These are phyloP conservation scores for Cucurbita argyrosperma DNA, from an alignment of 306 rosid genomes.

Conservation along the genomic window DNA sequence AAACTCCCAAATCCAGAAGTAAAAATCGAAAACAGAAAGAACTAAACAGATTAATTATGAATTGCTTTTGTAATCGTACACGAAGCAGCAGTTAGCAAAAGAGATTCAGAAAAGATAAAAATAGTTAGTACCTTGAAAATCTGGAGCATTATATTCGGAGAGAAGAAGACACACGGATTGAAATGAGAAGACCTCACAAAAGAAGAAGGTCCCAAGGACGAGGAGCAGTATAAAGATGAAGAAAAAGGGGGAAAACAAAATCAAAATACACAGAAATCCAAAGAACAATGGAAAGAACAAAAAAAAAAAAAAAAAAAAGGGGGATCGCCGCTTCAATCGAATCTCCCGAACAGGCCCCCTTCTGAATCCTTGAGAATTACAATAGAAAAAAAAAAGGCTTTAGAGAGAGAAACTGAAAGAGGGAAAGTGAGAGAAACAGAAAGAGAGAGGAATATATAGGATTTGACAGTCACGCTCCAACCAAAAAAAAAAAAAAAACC, in stretches of 20 bases:
- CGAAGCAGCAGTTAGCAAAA: neutral
- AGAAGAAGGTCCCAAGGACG: conserved; percentile 48
- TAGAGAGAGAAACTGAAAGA: conserved; percentile 15
- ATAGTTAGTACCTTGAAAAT: conserved; percentile 63
- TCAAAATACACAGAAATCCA: neutral
- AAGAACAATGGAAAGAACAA: neutral
- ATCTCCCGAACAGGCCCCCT: conserved; percentile 42
- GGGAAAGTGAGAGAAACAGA: conserved; percentile 7
- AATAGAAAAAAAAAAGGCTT: conserved; percentile 1
- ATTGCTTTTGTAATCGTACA: neutral
- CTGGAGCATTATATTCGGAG: conserved; percentile 55
- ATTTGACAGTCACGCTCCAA: conserved; percentile 89
- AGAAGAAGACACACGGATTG: conserved; percentile 25
- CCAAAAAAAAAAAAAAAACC: neutral
- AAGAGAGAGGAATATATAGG: conserved; percentile 60
- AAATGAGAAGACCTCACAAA: conserved; percentile 18
- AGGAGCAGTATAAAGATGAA: conserved; percentile 4
- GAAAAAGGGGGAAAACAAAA: neutral
- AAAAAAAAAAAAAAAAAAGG: conserved; percentile 1
- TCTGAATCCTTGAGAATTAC: conserved; percentile 26
- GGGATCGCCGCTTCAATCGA: conserved; percentile 61
- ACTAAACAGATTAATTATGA: neutral
- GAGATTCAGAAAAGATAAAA: neutral
- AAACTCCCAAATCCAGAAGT: neutral
- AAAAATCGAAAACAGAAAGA: neutral